Base-by-base conservation (phyloP, 495 filamentous ascomycete species). In the Trichocladium antarcticum region DNA sequence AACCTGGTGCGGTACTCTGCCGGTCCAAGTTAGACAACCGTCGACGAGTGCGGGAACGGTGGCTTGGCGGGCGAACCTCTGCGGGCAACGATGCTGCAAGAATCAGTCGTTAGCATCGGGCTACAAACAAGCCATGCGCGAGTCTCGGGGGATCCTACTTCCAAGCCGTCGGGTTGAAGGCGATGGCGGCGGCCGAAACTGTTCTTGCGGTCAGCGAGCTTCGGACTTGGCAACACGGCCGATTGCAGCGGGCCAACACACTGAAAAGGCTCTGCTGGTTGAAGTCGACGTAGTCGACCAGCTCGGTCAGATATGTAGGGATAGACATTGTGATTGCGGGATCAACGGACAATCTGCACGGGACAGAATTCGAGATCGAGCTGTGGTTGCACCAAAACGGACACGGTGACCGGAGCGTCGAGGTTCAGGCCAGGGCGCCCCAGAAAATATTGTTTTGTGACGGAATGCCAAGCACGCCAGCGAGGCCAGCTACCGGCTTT, bases 1-100 rank as follows among this genome's bases (percentile, higher is more conserved):
- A 83, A 74, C 66, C 86, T 85, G 65, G 82, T 86, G 69, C 83
- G 85, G 71, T 98, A 95, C 69, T 98, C 92, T 93, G 51, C 28
- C 16, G 43, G 42, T 19, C 1, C 17, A 29, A 38, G 50, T 56
- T 55, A 56, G 52, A 37, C 19, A 21, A 24, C 6, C 7, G 29
- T 2, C 27, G 16, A 36, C 36, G 19, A 27, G 4, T 45, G 31
- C 52, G 11, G 27, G 47, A 10, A 9, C 14, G 22, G 1, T 17
- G 31, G 20, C 36, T 37, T n/a, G 12, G 42, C 21, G 20, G 42
- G 43, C 62, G 55, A 66, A 84, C 81, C 81, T 83, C 78, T 74
- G 53, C 80, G 74, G 40, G 82, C 82, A 38, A 80, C 73, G 50
- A 78, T 77, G 60, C 82, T 84, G 57, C 37, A 29, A 35, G 31